Evolutionary conservation across 2,329 filamentous ascomycete genomes (phyloP), one percentile per base, ranked within the genome.

Genomic region (Talaromyces sp.): DNA sequence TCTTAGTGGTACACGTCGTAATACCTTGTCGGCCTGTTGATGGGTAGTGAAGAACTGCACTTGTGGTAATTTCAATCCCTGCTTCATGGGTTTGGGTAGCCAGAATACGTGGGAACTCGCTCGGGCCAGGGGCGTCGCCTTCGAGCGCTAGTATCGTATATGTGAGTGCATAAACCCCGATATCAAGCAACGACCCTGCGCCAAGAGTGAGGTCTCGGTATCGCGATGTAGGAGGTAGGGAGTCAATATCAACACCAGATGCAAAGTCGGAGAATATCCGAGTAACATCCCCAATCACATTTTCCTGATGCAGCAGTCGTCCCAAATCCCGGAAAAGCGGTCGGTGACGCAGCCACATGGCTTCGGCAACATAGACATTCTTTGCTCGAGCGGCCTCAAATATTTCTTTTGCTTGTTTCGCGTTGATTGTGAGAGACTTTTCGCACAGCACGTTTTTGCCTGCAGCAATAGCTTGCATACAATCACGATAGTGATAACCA

Each of bases 351-450:
- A 36, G 44, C 44, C 44, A 50, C 44, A 50, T 50, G n/a, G 23
- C 44, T 27, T 50, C 44, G 7, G 44, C n/a, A 6, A 50, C 44
- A 27, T 50, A 50, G 4, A 50, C 44, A 27, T 50, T 50, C n/a
- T 50, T 50, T 50, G n/a, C 23, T 18, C 44, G 44, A 9, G 44
- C 44, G n/a, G 23, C n/a, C 3, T 23, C n/a, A 10, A 50, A 50
- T 5, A 50, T 50, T 12, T 50, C 18, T 50, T 27, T 50, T 50
- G 44, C 81, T 66, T 86, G 65, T 3, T 64, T 52, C 2, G 65
- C 66, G 60, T 73, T 73, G 28, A 69, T 59, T 4, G 68, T 66
- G 55, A 72, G 71, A 0, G 71, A 63, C 57, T 73, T 74, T 63
- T 74, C 70, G 58, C 69, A 68, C 6, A 73, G 56, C 6, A 73